A percentile compares a stretch with the other conserved stretches of the same genome.
These are phyloP conservation scores for Aspergillus heteromorphus DNA, from an alignment of 495 filamentous ascomycete species.

Conservation along the genomic window DNA sequence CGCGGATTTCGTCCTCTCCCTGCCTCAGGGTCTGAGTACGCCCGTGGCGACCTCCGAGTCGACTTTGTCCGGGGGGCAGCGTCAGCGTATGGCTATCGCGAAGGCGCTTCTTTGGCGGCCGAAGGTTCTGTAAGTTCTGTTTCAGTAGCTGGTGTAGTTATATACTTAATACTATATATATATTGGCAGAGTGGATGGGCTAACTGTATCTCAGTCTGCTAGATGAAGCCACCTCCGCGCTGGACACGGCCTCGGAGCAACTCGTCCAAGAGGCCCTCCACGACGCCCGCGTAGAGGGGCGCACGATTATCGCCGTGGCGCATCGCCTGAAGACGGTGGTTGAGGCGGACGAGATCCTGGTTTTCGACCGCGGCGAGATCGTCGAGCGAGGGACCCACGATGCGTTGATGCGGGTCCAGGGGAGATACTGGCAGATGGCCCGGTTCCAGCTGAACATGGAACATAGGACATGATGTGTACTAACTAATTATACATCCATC, in stretches of 20 bases:
- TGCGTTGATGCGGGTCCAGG: conserved; percentile 47
- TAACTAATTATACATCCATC: too few relatives aligned
- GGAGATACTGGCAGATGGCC: background rate
- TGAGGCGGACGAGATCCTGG: conserved; percentile 67
- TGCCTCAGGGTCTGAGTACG: conserved; percentile 7
- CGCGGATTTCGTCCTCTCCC: conserved; percentile 4
- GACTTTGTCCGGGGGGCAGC: conserved; percentile 32
- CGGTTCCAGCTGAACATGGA: background rate
- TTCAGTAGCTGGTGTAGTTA: too few relatives aligned
- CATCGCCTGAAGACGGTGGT: conserved; percentile 72
- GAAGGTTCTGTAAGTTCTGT: conserved; percentile 25
- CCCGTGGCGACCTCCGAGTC: background rate
- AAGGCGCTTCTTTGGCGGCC: conserved; percentile 38
- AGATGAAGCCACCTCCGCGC: conserved; percentile 69
- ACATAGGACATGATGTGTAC: too few relatives aligned
- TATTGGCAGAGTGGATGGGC: too few relatives aligned
- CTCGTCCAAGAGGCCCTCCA: conserved; percentile 65
- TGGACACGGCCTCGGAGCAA: conserved; percentile 68
- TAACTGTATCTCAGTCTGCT: conserved; percentile 67
- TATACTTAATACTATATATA: too few relatives aligned
- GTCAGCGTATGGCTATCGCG: conserved; percentile 43
- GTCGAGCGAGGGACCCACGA: conserved; percentile 65
- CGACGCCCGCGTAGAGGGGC: conserved; percentile 56
- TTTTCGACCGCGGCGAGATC: conserved; percentile 61
- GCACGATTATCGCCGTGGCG: conserved; percentile 70